Conservation (phyloP, 345 rosid genomes). For the Eucalyptus microcorys region DNA sequence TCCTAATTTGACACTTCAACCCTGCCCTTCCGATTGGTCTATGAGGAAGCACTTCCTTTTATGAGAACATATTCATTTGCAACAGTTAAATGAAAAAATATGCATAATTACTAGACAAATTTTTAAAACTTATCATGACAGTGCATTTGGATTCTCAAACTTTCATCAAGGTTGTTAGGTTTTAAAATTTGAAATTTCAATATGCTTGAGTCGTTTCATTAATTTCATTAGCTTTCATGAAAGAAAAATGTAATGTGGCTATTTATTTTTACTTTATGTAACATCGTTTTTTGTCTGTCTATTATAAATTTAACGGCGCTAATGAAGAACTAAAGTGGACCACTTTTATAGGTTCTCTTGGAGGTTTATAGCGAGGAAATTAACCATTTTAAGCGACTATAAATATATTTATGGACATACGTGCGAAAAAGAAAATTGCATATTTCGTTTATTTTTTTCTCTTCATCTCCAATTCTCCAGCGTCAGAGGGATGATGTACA, state of each 20-base stretch:
- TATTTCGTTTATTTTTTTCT: background rate
- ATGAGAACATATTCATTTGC: background rate
- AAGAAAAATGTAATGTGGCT: background rate
- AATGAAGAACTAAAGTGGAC: background rate
- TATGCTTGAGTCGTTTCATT: fast-evolving
- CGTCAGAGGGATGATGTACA: background rate
- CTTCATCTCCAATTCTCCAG: background rate
- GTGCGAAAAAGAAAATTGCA: background rate
- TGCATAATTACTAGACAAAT: fast-evolving
- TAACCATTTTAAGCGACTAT: background rate
- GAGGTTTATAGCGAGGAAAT: background rate
- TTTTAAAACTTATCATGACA: background rate
- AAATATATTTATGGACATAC: fast-evolving
- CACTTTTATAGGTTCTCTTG: background rate
- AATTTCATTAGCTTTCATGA: fast-evolving
- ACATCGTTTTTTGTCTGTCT: background rate
- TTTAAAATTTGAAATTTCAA: background rate
- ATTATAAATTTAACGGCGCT: background rate
- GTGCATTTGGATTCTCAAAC: background rate
- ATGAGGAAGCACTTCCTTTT: background rate
- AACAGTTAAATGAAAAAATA: background rate
- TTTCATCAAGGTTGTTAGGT: fast-evolving
- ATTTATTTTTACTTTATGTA: too few species aligned
- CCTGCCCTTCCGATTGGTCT: background rate
- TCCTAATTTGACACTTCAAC: background rate